phyloP scores from a whole-genome alignment of 2,329 filamentous ascomycete species.

The Zymoseptoria passerinii region DNA sequence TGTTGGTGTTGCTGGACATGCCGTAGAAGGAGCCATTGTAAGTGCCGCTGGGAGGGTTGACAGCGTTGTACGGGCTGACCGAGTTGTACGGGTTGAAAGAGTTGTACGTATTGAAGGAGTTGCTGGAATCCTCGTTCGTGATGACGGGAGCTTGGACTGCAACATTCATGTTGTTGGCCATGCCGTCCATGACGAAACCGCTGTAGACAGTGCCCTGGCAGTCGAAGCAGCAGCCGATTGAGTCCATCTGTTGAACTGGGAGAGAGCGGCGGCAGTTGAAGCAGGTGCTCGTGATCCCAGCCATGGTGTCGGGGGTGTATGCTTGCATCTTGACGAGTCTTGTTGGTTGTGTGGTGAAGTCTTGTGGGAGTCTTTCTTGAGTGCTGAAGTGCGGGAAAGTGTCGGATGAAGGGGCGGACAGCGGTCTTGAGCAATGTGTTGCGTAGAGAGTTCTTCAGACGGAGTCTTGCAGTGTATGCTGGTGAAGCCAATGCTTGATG shows the following conservation, averaged over 20 bases:
- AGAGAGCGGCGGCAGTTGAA: neutral
- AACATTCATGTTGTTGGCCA: neutral
- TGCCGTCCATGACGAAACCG: too few species aligned
- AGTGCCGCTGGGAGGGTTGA: too few species aligned
- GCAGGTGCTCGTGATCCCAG: neutral
- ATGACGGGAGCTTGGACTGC: too few species aligned
- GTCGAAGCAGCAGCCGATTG: neutral
- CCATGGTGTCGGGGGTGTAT: neutral
- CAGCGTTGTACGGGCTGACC: neutral
- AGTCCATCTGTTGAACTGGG: neutral
- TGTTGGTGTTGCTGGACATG: neutral
- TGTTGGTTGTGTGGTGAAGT: neutral
- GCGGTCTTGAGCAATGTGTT: neutral
- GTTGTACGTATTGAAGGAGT: too few species aligned
- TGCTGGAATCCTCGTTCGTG: too few species aligned
- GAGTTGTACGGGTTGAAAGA: too few species aligned
- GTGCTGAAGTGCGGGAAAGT: neutral
- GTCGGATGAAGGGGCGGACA: neutral
- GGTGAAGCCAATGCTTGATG: neutral
- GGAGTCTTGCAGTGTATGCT: neutral
- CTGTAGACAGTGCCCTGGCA: neutral
- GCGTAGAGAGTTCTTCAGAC: neutral
- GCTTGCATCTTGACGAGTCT: neutral
- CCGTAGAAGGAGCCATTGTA: too few species aligned
- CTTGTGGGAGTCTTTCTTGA: neutral